These are phyloP conservation scores for Leersia perrieri DNA, from an alignment of 176 grass and related monocot genomes.

Conservation along the genomic window DNA sequence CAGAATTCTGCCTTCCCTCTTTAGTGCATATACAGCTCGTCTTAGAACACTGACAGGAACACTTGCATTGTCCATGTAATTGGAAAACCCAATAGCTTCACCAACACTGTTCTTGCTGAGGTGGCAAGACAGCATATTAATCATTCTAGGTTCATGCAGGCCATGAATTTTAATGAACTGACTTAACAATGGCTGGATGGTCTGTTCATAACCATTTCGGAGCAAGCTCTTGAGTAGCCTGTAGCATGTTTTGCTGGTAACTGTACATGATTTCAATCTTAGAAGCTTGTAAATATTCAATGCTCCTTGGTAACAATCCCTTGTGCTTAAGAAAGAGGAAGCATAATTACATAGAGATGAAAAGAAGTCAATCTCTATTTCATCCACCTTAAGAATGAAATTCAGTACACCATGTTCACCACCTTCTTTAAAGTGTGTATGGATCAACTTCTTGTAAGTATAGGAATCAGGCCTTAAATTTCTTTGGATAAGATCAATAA, in stretches of 20 bases:
- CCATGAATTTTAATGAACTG: constrained; percentile 75
- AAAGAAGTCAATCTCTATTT: constrained; percentile 46
- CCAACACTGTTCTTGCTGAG: constrained; percentile 55
- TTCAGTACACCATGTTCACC: constrained; percentile 56
- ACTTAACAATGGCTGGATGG: constrained; percentile 46
- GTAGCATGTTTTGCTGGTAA: constrained; percentile 65
- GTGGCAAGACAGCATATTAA: constrained; percentile 67
- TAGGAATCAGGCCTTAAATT: constrained; percentile 36
- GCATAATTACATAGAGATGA: constrained; percentile 65
- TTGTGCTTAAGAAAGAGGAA: constrained; percentile 67
- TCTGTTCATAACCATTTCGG: constrained; percentile 54
- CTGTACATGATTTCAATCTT: constrained; percentile 41
- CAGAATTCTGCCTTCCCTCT: constrained; percentile 67
- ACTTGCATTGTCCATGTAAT: constrained; percentile 32
- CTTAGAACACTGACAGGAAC: constrained; percentile 61
- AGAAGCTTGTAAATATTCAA: constrained; percentile 63
- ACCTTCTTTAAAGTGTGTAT: constrained; percentile 51
- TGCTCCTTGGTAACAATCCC: constrained; percentile 48
- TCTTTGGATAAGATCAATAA: constrained; percentile 60
- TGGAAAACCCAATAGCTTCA: constrained; percentile 60
- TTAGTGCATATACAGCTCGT: constrained; percentile 52
- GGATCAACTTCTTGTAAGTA: constrained; percentile 58
- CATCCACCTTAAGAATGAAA: constrained; percentile 54
- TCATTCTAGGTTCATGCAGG: constrained; percentile 47
- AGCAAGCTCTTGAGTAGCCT: constrained; percentile 60